phyloP scores from a whole-genome alignment of 208 protist species.

The Leishmania amazonensis region DNA sequence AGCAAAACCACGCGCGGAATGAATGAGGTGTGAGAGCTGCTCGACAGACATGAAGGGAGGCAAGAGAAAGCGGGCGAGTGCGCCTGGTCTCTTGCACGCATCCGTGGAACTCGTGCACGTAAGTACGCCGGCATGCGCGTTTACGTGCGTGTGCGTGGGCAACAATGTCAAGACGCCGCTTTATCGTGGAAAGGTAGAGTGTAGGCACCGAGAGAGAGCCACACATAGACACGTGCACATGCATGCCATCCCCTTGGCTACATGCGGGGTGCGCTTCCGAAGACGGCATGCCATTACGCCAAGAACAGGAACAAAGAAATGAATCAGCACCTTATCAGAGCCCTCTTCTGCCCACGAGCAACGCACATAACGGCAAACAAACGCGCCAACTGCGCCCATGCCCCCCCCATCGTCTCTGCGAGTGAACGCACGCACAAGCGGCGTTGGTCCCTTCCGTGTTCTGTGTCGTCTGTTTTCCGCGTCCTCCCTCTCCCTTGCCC shows the following conservation, averaged over 20 bases:
- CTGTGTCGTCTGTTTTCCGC: no score
- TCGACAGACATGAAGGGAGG: neutral
- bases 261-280: neutral
- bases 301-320: constrained; percentile 11
- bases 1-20: neutral
- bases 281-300: neutral
- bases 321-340: neutral
- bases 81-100: neutral
- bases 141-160: neutral
- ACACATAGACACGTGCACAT: neutral
- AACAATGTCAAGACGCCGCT: neutral
- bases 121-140: no score
- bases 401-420: neutral
- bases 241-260: neutral
- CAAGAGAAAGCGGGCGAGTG: neutral
- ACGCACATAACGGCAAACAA: neutral
- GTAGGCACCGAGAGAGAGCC: neutral
- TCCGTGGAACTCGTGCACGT: no score
- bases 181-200: neutral
- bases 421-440: neutral
- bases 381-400: neutral
- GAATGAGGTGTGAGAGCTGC: neutral
- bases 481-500: neutral
- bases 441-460: neutral
- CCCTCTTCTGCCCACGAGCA: neutral